Percentiles rank a stretch among this genome's conserved stretches.
These are phyloP conservation scores for Clitocybe nebularis DNA, from an alignment of 1,284 basidiomycete genomes.

Conservation along the genomic window DNA sequence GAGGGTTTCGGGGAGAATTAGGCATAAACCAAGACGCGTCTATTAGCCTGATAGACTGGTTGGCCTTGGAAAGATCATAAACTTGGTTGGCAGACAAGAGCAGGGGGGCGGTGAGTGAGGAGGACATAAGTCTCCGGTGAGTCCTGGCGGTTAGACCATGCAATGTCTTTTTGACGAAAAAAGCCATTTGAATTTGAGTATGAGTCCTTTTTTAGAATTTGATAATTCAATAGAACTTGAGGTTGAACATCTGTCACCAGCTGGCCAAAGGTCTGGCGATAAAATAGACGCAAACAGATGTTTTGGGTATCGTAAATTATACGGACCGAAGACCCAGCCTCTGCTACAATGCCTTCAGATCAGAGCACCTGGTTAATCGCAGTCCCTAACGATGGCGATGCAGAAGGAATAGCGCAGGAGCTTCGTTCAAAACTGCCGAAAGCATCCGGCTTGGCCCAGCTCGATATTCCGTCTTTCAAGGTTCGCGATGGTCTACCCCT, in stretches of 20 bases:
- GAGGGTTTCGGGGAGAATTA: slow-evolving; percentile 62
- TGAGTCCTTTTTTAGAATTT: slow-evolving; percentile 1
- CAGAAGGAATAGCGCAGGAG: slow-evolving; percentile 65
- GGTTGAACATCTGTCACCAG: neutral
- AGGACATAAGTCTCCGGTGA: slow-evolving; percentile 24
- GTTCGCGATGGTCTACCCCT: slow-evolving; percentile 31
- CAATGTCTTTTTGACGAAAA: neutral
- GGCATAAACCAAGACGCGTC: slow-evolving; percentile 92
- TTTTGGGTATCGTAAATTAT: no score
- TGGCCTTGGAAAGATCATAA: slow-evolving; percentile 30
- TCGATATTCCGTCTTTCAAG: slow-evolving; percentile 77
- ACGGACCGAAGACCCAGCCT: no score
- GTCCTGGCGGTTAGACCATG: neutral
- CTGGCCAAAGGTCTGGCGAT: slow-evolving; percentile 10
- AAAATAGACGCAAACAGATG: slow-evolving; percentile 17
- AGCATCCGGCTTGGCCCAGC: slow-evolving; percentile 48
- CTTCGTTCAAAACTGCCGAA: slow-evolving; percentile 55
- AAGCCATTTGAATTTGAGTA: slow-evolving; percentile 5
- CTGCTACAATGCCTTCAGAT: slow-evolving; percentile 70
- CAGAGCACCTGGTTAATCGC: slow-evolving; percentile 81
- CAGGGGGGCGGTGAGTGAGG: slow-evolving; percentile 39
- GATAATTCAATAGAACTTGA: neutral
- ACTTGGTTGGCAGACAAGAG: slow-evolving; percentile 51
- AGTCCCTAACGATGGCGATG: slow-evolving; percentile 71
- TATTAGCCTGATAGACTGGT: slow-evolving; percentile 46